Conservation (phyloP, 768 basidiomycete genomes). For the Rhodotorula paludigena region DNA sequence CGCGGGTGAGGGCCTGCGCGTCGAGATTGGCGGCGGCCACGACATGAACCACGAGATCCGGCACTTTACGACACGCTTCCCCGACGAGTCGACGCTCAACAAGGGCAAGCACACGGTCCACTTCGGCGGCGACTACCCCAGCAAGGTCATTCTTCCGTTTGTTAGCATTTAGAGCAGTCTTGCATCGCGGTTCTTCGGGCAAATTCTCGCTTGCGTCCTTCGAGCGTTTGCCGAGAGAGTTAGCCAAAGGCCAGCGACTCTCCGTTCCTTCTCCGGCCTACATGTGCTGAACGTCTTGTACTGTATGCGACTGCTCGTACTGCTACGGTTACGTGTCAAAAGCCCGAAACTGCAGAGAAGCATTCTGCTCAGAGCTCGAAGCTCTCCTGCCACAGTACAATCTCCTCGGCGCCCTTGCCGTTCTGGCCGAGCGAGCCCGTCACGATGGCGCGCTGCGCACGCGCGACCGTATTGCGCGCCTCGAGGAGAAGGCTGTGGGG, state of each 20-base stretch:
- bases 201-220: too few relatives aligned
- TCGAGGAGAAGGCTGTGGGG: constrained; percentile 46
- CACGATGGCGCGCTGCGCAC: constrained; percentile 45
- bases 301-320: too few relatives aligned
- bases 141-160: constrained; percentile 25
- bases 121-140: constrained; percentile 24
- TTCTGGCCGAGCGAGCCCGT: constrained; percentile 40
- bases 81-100: constrained; percentile 24
- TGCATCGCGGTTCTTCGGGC: too few relatives aligned
- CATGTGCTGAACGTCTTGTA: too few relatives aligned
- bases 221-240: too few relatives aligned
- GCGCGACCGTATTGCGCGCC: constrained; percentile 47
- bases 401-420: constrained; percentile 42
- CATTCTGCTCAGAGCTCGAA: background rate
- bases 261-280: too few relatives aligned
- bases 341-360: too few relatives aligned
- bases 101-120: constrained; percentile 25
- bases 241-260: too few relatives aligned
- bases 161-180: constrained; percentile 12
- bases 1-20: constrained; percentile 27
- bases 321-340: too few relatives aligned
- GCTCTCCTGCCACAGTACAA: constrained; percentile 46
- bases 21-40: constrained; percentile 26
- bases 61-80: constrained; percentile 14
- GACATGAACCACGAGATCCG: constrained; percentile 30